Evolutionary conservation across 2,329 filamentous ascomycete genomes (phyloP).

Genomic region (Exophiala calicioides): DNA sequence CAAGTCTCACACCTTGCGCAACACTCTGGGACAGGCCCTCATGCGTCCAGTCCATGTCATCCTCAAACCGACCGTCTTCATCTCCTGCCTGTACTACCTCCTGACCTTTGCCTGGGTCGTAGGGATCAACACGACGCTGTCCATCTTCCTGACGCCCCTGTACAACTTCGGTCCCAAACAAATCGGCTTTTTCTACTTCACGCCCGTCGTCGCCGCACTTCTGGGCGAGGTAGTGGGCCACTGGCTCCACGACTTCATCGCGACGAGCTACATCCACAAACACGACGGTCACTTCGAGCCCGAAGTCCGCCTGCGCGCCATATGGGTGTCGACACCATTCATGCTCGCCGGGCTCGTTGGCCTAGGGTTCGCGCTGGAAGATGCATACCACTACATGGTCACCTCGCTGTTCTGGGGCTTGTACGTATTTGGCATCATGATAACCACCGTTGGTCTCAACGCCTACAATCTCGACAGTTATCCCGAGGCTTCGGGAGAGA

Average conservation of each 20-base stretch:
- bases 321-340: conserved; percentile 51
- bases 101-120: conserved; percentile 46
- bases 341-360: conserved; percentile 54
- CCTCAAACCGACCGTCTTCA: conserved; percentile 41
- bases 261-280: conserved; percentile 46
- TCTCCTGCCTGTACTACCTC: conserved; percentile 42
- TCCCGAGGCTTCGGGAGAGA: conserved; percentile 57
- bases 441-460: conserved; percentile 49
- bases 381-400: conserved; percentile 55
- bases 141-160: conserved; percentile 53
- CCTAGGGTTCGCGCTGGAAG: conserved; percentile 55
- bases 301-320: conserved; percentile 55
- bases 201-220: conserved; percentile 56
- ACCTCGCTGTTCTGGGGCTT: conserved; percentile 54
- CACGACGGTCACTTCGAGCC: conserved; percentile 59
- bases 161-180: conserved; percentile 54
- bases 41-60: conserved; percentile 42
- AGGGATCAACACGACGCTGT: conserved; percentile 59
- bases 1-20: conserved; percentile 33
- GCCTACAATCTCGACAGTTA: conserved; percentile 58
- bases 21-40: conserved; percentile 38
- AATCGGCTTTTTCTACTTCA: conserved; percentile 61
- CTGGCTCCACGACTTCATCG: conserved; percentile 57
- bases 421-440: conserved; percentile 44
- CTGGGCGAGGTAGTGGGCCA: conserved; percentile 58